Conservation (phyloP, 2,329 filamentous ascomycete species). For the Pseudogymnoascus sp. region DNA sequence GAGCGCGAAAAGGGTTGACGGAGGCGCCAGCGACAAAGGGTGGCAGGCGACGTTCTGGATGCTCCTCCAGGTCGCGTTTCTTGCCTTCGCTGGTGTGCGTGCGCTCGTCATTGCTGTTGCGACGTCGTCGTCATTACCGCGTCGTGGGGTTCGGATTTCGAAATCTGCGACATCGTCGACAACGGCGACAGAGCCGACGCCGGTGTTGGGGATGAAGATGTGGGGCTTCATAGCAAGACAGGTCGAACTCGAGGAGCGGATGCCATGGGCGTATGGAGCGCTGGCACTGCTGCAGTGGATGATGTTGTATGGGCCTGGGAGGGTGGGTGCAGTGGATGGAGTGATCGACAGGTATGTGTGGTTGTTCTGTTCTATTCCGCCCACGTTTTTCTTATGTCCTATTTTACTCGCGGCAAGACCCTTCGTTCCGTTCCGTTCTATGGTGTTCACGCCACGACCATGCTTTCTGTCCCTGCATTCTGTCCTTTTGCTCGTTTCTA, state of each 20-base stretch:
- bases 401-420: not conserved
- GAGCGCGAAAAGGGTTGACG: slow-evolving; percentile 20
- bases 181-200: slow-evolving; percentile 16
- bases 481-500: not conserved
- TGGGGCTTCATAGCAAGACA: slow-evolving; percentile 68
- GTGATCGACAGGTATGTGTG: slow-evolving; percentile 80
- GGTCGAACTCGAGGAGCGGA: slow-evolving; percentile 65
- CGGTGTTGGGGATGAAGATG: slow-evolving; percentile 63
- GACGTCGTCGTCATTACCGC: slow-evolving; percentile 58
- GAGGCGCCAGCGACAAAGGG: slow-evolving; percentile 7
- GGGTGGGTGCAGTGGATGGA: slow-evolving; percentile 65
- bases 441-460: not conserved
- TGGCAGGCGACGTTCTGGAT: slow-evolving; percentile 36
- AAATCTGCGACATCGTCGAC: not conserved
- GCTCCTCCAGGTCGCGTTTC: slow-evolving; percentile 41
- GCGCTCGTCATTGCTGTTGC: slow-evolving; percentile 56
- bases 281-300: slow-evolving; percentile 70
- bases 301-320: slow-evolving; percentile 64
- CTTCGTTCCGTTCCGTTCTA: not conserved
- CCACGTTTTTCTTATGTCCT: not conserved
- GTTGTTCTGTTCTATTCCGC: slow-evolving; percentile 13
- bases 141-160: slow-evolving; percentile 19
- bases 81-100: slow-evolving; percentile 52
- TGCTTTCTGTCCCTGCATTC: not conserved
- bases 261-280: slow-evolving; percentile 81